These are phyloP conservation scores for Edaphochlamys debaryana DNA, from an alignment of 139 green algal species.

Conservation along the genomic window DNA sequence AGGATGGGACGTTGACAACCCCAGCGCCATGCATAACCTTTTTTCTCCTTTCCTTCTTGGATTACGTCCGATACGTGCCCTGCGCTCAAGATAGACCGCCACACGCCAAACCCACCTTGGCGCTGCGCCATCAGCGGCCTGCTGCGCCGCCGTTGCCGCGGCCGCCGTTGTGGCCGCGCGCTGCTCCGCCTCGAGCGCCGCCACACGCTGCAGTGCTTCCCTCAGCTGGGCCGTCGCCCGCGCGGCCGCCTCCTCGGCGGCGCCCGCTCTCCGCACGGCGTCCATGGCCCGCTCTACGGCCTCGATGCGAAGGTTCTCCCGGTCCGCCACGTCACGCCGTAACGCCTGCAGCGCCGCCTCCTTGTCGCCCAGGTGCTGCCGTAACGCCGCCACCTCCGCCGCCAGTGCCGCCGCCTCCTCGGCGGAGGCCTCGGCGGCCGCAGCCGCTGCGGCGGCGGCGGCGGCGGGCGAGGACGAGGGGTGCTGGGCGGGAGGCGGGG, in stretches of 20 bases:
- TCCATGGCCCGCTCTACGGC: conserved; percentile 32
- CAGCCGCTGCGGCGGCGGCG: not conserved
- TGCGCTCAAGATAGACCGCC: not conserved
- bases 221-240: conserved; percentile 2
- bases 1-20: too few relatives aligned
- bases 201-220: conserved; percentile 2
- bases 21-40: too few relatives aligned
- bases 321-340: conserved; percentile 10
- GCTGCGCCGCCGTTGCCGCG: not conserved
- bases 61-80: too few relatives aligned
- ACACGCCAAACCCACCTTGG: too few relatives aligned
- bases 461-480: too few relatives aligned
- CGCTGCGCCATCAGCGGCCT: not conserved
- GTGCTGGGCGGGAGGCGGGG: not conserved
- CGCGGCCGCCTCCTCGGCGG: conserved; percentile 12
- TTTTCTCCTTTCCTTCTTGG: too few relatives aligned
- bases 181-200: conserved; percentile 15
- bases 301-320: conserved; percentile 19
- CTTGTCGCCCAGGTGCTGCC: conserved; percentile 3
- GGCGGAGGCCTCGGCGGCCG: not conserved
- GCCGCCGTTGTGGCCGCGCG: not conserved
- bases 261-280: conserved; percentile 14
- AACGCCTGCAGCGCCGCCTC: not conserved
- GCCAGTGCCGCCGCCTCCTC: conserved; percentile 42
- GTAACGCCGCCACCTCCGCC: conserved; percentile 1